Evolutionary conservation across 768 basidiomycete species (phyloP), one percentile per base, ranked within the genome.

Genomic region (Suillus bovinus): DNA sequence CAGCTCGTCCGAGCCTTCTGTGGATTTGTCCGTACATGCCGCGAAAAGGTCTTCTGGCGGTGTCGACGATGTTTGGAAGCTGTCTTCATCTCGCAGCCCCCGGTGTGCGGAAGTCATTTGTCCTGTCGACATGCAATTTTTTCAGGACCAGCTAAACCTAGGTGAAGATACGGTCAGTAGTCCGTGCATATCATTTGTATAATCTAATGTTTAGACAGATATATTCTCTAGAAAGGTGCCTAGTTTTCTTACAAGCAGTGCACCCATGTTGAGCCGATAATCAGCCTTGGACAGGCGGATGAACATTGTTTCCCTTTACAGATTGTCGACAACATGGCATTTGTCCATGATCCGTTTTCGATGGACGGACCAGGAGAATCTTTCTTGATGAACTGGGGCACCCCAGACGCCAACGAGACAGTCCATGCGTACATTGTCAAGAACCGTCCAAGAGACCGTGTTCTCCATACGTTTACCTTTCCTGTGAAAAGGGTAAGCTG

Each of bases 301-400:
- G 78, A 80, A 22, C 70, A 81, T n/a, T 74, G 79, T 63, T 73
- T 84, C 62, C 78, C 80, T 5, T 58, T 86, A 16, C 76, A 79
- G 56, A 78, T 80, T 13, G 62, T 73, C 9, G 60, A 59, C 2
- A 64, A 78, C 10, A 68, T 81, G 65, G 84, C 80, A 0, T 88
- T 87, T 63, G 44, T 87, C 10, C 80, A 83, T 55, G 82, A 85
- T 61, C 87, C 87, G 0, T 74, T 87, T 36, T 75, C 84, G 29
- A 75, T 86, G 44, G 86, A 88, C 57, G 78, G 74, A 1, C 73
- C 77, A 10, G 67, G 67, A 4, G 70, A 67, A 2, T 79, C 82
- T 6, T 79, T 82, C 64, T 63, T 87, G 29, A 74, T 88, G 46
- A 84, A 86, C 64, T 88, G 86, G 85, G 81, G 82, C 22, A 70